Evolutionary conservation across 192 early-diverging fungal genomes (phyloP), one percentile per base, ranked within the genome.

Genomic region (Umbelopsis isabellina): DNA sequence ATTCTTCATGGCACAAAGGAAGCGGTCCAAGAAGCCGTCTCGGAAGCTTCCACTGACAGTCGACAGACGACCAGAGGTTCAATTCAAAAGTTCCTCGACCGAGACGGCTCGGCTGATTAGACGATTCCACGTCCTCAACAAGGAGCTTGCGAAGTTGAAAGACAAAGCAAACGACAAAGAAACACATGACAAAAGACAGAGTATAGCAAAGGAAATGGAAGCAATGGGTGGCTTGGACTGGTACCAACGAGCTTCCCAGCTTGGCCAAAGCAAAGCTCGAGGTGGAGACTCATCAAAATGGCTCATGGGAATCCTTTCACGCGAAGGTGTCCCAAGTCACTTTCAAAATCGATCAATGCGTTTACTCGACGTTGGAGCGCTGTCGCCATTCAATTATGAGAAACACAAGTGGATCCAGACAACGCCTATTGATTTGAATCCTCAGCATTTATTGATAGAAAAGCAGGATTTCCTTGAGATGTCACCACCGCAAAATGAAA

Each of bases 391-490:
- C 21, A 94, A 94, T 65, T 97, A 97, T 50, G 76, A 78, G 10
- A 83, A 84, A 44, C 86, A 92, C 66, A 27, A 76, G 10, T 94
- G 89, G 90, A 89, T 95, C 65, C 68, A 88, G 12, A 84, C 86
- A n/a, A 79, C 81, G 15, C 89, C 91, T 0, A 95, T 97, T 69
- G 95, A 97, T 75, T 85, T 97, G 55, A 95, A 97, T 67, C 89
- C 93, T 1, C 95, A 97, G 68, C 82, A 90, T 61, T 83, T 81
- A 0, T 71, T 78, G 2, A 92, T 97, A 27, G 75, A 79, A 27
- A 81, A 91, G 68, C 94, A 94, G 68, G 95, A 97, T 74, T 94
- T 96, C 84, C 82, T 97, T 35, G 88, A 90, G 44, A 88, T 90
- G 73, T 80, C 85, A 11, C 70, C 79, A 3, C 85, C 85, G 1